These are phyloP conservation scores for Apiospora rasikravindrae DNA, from an alignment of 2,329 filamentous ascomycete genomes.

Conservation along the genomic window DNA sequence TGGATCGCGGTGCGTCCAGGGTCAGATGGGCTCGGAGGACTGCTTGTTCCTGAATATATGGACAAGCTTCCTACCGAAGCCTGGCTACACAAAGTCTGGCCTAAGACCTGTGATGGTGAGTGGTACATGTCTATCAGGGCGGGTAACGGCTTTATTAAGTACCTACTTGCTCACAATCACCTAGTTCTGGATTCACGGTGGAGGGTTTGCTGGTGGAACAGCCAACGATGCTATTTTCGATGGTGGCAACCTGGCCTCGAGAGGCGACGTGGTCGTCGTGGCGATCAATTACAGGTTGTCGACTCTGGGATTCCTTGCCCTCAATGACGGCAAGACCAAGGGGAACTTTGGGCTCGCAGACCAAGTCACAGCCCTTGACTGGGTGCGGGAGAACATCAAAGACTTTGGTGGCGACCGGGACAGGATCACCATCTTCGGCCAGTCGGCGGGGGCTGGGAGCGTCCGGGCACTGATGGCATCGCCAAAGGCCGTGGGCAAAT, in stretches of 20 bases:
- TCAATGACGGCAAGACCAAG: not conserved
- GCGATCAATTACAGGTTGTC: conserved; percentile 60
- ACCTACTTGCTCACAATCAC: not conserved
- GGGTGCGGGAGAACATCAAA: conserved; percentile 29
- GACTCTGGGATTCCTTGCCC: not conserved
- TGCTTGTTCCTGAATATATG: conserved; percentile 55
- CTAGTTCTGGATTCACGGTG: conserved; percentile 51
- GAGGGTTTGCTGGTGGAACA: conserved; percentile 58
- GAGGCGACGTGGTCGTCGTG: conserved; percentile 65
- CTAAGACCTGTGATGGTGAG: conserved; percentile 43
- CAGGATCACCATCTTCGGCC: conserved; percentile 25
- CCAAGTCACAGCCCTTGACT: conserved; percentile 28
- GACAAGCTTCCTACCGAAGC: conserved; percentile 45
- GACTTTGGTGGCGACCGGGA: conserved; percentile 31
- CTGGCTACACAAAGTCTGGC: conserved; percentile 29
- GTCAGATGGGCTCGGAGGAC: conserved; percentile 46
- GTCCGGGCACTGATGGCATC: conserved; percentile 56
- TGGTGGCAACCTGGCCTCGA: conserved; percentile 60
- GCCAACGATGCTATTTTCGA: conserved; percentile 48
- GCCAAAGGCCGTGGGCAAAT: conserved; percentile 52
- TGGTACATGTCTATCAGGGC: not conserved
- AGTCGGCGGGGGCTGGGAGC: conserved; percentile 44
- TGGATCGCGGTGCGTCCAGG: conserved; percentile 43
- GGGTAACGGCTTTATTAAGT: not conserved
- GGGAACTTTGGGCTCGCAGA: conserved; percentile 31